phyloP scores from a whole-genome alignment of 2,329 filamentous ascomycete species.

The Paracoccidioides brasiliensis region DNA sequence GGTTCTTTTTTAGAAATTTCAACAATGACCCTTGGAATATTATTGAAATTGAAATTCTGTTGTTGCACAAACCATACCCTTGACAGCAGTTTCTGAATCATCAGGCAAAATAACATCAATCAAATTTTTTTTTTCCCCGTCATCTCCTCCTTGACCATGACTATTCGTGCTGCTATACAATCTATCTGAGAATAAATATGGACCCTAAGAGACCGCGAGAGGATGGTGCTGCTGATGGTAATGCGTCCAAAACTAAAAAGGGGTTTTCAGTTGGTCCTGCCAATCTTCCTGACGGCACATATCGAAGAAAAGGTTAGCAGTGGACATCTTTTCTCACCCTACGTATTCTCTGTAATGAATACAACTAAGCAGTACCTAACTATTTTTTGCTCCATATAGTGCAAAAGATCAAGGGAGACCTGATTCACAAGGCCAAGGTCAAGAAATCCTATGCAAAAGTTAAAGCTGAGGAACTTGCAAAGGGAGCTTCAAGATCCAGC shows the following conservation, averaged over 20 bases:
- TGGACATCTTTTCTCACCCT: neutral
- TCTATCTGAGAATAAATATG: constrained; percentile 5
- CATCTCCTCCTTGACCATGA: neutral
- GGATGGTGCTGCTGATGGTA: constrained; percentile 5
- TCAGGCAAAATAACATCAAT: no score
- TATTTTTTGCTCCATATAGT: constrained; percentile 36
- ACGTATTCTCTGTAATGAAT: neutral
- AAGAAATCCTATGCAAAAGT: constrained; percentile 88
- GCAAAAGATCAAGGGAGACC: constrained; percentile 73
- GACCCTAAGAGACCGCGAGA: constrained; percentile 11
- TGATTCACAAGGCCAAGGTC: constrained; percentile 86
- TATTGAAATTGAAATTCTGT: neutral
- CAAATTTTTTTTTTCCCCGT: no score
- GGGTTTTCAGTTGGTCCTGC: constrained; percentile 80
- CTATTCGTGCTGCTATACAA: neutral
- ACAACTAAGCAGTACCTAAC: neutral
- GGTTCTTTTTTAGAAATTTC: neutral
- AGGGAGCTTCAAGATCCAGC: constrained; percentile 20
- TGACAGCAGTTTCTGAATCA: no score
- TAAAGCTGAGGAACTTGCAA: constrained; percentile 47
- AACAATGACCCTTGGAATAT: neutral
- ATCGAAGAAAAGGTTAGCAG: constrained; percentile 59
- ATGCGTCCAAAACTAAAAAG: constrained; percentile 40
- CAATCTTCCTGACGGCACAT: constrained; percentile 80
- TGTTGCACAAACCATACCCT: neutral